These are phyloP conservation scores for Ogataea siamensis DNA, from an alignment of 805 yeast genomes.

Conservation along the genomic window DNA sequence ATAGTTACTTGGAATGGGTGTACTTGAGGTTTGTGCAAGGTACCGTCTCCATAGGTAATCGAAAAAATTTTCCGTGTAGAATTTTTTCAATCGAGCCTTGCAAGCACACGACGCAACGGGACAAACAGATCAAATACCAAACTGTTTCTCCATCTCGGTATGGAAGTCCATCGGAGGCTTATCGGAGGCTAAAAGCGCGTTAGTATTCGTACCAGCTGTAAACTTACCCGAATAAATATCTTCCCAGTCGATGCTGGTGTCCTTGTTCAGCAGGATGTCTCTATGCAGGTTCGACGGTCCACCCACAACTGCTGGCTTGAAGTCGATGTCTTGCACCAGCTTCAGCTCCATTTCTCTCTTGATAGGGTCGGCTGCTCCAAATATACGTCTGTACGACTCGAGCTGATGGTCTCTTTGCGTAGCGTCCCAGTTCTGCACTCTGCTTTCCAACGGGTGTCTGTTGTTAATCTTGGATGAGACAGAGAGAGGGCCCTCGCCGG, in stretches of 20 bases:
- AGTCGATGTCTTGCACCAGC: conserved; percentile 67
- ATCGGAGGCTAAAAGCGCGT: conserved; percentile 37
- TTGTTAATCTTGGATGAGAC: conserved; percentile 63
- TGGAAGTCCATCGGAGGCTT: conserved; percentile 56
- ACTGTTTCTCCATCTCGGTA: conserved; percentile 63
- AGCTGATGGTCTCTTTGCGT: conserved; percentile 67
- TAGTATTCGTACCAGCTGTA: neutral
- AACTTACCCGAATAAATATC: conserved; percentile 67
- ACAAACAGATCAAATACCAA: conserved; percentile 42
- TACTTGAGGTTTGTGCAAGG: conserved; percentile 5
- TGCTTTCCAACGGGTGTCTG: conserved; percentile 82
- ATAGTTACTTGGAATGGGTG: conserved; percentile 8
- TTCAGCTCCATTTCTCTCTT: conserved; percentile 85
- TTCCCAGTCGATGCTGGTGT: conserved; percentile 85
- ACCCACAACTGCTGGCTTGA: conserved; percentile 63
- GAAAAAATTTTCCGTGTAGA: conserved; percentile 12
- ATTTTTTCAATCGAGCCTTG: conserved; percentile 5
- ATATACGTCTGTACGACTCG: conserved; percentile 77
- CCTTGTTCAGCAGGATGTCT: conserved; percentile 79
- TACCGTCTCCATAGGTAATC: conserved; percentile 10
- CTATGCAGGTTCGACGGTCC: conserved; percentile 47
- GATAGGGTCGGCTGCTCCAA: conserved; percentile 93
- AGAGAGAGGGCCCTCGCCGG: conserved; percentile 61
- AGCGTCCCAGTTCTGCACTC: conserved; percentile 76
- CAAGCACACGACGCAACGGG: conserved; percentile 15